phyloP scores from a whole-genome alignment of 805 yeast genomes.

The Gaillardinia entomophila region DNA sequence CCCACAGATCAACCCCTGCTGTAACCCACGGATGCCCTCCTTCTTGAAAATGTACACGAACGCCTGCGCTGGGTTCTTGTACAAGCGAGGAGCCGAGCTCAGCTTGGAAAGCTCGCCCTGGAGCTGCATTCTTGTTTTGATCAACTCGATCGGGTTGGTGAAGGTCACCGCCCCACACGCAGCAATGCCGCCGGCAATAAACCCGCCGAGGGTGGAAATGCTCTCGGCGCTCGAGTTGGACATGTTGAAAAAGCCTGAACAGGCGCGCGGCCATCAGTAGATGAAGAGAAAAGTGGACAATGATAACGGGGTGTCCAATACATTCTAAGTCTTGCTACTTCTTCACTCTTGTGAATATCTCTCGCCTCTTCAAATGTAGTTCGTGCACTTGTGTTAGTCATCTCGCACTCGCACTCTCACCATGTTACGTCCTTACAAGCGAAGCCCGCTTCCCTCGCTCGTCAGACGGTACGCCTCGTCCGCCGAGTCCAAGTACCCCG shows the following conservation, averaged over 20 bases:
- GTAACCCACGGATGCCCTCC: constrained; percentile 86
- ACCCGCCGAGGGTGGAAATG: constrained; percentile 23
- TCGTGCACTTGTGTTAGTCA: too few relatives aligned
- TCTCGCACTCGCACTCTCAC: too few relatives aligned
- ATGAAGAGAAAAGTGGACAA: too few relatives aligned
- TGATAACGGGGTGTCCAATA: too few relatives aligned
- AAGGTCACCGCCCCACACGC: constrained; percentile 98
- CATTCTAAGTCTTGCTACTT: too few relatives aligned
- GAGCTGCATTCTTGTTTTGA: constrained; percentile 92
- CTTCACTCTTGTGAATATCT: constrained; percentile 2
- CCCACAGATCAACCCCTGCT: constrained; percentile 85
- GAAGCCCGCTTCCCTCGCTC: too few relatives aligned
- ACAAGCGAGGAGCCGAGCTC: constrained; percentile 44
- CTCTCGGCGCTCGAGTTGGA: constrained; percentile 8
- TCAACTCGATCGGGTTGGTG: constrained; percentile 92
- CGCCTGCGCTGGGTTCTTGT: constrained; percentile 85
- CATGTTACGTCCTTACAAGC: too few relatives aligned
- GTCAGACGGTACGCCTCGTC: too few relatives aligned
- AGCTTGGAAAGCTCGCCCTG: constrained; percentile 81
- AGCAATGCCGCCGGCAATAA: constrained; percentile 43
- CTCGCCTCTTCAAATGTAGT: neutral
- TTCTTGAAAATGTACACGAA: constrained; percentile 60
- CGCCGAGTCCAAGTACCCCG: constrained; percentile 59
- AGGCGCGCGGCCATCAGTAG: too few relatives aligned
- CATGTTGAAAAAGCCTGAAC: too few relatives aligned